These are phyloP conservation scores for Podospora didyma DNA, from an alignment of 495 filamentous ascomycete species.

Conservation along the genomic window DNA sequence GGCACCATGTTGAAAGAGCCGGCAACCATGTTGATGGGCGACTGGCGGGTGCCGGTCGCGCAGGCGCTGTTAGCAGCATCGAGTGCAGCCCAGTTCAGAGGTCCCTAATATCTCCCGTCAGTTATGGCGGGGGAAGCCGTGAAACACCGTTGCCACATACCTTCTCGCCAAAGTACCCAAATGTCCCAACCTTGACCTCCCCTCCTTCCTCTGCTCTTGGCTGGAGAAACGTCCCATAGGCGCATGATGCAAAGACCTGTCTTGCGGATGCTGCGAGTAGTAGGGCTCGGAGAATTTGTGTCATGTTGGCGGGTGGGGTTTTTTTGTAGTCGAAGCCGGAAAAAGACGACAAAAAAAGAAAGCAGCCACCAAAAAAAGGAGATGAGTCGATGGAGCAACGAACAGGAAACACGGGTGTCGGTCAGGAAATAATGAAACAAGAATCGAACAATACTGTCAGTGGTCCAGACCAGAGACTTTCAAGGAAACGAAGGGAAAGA, in stretches of 20 bases:
- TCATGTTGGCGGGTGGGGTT: slow-evolving; percentile 8
- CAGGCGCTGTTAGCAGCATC: slow-evolving; percentile 44
- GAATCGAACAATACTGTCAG: slow-evolving; percentile 7
- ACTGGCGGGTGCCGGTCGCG: slow-evolving; percentile 53
- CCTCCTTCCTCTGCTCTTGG: slow-evolving; percentile 34
- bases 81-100: slow-evolving; percentile 56
- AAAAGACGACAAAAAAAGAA: neutral
- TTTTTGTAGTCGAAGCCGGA: neutral
- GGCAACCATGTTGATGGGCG: slow-evolving; percentile 54
- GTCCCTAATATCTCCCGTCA: slow-evolving; percentile 32
- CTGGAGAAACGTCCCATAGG: slow-evolving; percentile 29
- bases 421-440: slow-evolving; percentile 4
- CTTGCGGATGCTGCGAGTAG: slow-evolving; percentile 22
- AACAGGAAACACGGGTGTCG: neutral
- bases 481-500: slow-evolving; percentile 5
- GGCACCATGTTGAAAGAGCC: slow-evolving; percentile 41
- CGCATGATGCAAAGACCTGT: slow-evolving; percentile 25
- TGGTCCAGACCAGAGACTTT: slow-evolving; percentile 21
- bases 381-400: neutral
- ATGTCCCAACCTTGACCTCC: slow-evolving; percentile 26
- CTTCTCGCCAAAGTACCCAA: slow-evolving; percentile 47
- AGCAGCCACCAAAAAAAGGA: neutral
- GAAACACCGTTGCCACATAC: slow-evolving; percentile 5
- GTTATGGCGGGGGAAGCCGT: too few species aligned
- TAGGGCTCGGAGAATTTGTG: slow-evolving; percentile 11